Evolutionary conservation across 2,329 filamentous ascomycete genomes (phyloP), one percentile per base, ranked within the genome.

Genomic region (Capronia coronata): DNA sequence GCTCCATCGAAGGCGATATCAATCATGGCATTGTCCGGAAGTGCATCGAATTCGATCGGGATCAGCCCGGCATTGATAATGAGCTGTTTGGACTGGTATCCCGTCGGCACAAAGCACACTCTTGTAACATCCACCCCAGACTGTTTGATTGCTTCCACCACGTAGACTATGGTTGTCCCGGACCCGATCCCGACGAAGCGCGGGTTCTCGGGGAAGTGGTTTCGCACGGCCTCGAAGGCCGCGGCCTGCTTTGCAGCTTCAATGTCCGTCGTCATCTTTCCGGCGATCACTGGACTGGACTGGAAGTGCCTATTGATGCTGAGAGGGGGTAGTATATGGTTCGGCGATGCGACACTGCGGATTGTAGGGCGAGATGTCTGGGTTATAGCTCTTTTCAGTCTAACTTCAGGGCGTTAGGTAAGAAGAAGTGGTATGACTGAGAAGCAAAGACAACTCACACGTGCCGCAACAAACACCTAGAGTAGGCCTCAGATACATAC

Each of bases 1-100:
- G 93, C 93, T 46, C 93, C 93, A 64, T 98, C 93, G 65, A 98
- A 98, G 43, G 86, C 87, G 14, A 97, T 85, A 63, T 97, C 91
- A 22, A 98, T 77, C 64, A 82, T 67, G 11, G 72, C 71, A 46
- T 76, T 75, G 34, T 75, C 65, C 1, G 86, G 84, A 13, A 94
- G 73, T 52, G 84, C 80, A 63, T 91, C 85, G 61, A 94, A 86
- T 59, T 82, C 81, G 47, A 89, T 80, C 10, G 93, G 81, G 19
- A 78, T 80, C 48, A 97, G 74, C 2, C 87, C 87, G 16, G 88
- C 87, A 42, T 77, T 73, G 54, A 87, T 78, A 63, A 98, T 94
- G 46, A 96, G 80, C 61, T 89, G 84, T 59, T 87, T 87, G 37
- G 86, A 93, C 66, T 95, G 89, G 72, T 84, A 91, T 19, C 93